A percentile compares a stretch with the other conserved stretches of the same genome.
Conservation (phyloP, 306 rosid species). For the Lagenaria siceraria region DNA sequence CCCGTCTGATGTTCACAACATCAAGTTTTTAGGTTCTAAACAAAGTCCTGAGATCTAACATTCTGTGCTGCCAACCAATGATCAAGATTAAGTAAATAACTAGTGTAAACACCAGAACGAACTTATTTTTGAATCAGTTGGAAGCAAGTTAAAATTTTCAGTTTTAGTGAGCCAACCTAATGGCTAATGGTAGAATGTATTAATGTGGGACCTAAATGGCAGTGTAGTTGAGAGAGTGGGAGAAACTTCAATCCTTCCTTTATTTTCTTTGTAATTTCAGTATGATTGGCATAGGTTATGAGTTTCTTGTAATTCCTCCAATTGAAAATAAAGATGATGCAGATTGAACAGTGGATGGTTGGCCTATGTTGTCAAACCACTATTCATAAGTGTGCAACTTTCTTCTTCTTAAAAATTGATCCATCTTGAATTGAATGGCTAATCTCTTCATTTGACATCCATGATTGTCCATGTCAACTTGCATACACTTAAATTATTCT, state of each 20-base stretch:
- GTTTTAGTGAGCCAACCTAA: not conserved
- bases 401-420: not conserved
- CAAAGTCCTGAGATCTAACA: not conserved
- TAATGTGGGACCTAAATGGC: not conserved
- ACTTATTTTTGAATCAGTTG: not conserved
- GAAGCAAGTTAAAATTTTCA: not conserved
- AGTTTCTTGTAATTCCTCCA: not conserved
- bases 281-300: not conserved
- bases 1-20: not conserved
- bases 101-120: not conserved
- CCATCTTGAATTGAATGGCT: not conserved
- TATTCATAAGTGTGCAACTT: not conserved
- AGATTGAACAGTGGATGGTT: not conserved
- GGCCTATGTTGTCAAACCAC: not conserved
- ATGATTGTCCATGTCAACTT: not conserved
- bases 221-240: not conserved
- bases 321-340: not conserved
- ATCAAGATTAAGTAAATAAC: not conserved
- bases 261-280: not conserved
- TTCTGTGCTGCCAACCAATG: not conserved
- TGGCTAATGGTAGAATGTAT: not conserved
- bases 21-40: not conserved
- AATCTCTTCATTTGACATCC: not conserved
- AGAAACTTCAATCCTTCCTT: not conserved
- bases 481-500: not conserved